A percentile compares a stretch with the other conserved stretches of the same genome.
Evolutionary conservation across 768 basidiomycete species (phyloP).

Genomic region (Boletus reticulatus): DNA sequence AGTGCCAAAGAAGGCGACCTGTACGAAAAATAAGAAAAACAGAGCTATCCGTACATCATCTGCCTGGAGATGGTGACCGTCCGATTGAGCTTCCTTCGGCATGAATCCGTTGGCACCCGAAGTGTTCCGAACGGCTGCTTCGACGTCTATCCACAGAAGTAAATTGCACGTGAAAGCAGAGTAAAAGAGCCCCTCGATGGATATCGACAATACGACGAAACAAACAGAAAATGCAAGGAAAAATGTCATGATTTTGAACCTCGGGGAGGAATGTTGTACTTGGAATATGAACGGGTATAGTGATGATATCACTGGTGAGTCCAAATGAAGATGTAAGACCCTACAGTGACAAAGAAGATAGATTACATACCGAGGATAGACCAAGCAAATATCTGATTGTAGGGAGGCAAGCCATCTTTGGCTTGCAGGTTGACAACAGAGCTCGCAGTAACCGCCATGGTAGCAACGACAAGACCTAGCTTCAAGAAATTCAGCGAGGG

Average conservation of each 20-base stretch:
- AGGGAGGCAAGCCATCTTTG: conserved; percentile 61
- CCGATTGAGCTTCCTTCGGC: neutral
- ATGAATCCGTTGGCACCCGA: neutral
- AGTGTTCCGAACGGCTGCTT: conserved; percentile 34
- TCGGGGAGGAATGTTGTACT: conserved; percentile 36
- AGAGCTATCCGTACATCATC: too few species aligned
- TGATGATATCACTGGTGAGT: conserved; percentile 48
- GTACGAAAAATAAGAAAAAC: too few species aligned
- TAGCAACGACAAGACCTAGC: conserved; percentile 43
- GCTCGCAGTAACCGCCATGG: conserved; percentile 52
- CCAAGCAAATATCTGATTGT: conserved; percentile 68
- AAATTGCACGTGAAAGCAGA: conserved; percentile 63
- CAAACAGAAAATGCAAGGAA: conserved; percentile 73
- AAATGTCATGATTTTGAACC: conserved; percentile 55
- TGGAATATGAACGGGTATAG: conserved; percentile 47
- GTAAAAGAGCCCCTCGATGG: conserved; percentile 79
- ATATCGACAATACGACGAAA: conserved; percentile 79
- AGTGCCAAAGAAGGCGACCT: too few species aligned
- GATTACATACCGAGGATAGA: conserved; percentile 51
- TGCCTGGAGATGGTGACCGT: conserved; percentile 38
- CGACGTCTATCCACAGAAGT: conserved; percentile 66
- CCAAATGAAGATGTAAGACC: neutral
- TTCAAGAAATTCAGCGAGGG: conserved; percentile 20
- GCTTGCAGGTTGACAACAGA: conserved; percentile 62
- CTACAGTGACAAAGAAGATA: neutral